Evolutionary conservation across 75 land plant species (phyloP).

Genomic region (Sequoiadendron giganteum): DNA sequence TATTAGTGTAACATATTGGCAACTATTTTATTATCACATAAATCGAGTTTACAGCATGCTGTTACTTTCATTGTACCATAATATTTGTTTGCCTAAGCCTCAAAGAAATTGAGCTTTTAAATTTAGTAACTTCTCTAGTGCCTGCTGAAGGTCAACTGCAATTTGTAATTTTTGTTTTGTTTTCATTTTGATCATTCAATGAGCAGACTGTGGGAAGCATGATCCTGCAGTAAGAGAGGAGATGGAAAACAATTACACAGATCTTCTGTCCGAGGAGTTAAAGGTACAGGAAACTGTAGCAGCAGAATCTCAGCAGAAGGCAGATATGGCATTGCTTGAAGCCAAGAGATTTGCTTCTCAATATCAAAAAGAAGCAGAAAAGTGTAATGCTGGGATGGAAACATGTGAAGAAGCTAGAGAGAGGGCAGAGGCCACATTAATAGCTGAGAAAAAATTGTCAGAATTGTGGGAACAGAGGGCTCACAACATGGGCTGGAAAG

Average conservation of each 20-base stretch:
- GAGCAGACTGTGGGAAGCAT: slow-evolving; percentile 68
- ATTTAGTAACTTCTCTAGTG: neutral
- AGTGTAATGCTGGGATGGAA: slow-evolving; percentile 85
- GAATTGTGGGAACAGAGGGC: slow-evolving; percentile 70
- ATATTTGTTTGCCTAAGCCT: neutral
- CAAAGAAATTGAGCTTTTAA: neutral
- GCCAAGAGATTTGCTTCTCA: slow-evolving; percentile 82
- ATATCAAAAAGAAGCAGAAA: slow-evolving; percentile 85
- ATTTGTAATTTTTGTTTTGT: neutral
- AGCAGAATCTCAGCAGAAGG: slow-evolving; percentile 50
- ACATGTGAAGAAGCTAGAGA: slow-evolving; percentile 90
- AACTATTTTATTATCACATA: neutral
- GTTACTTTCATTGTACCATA: neutral
- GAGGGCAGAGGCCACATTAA: slow-evolving; percentile 60
- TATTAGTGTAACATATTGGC: neutral
- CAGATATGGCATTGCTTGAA: slow-evolving; percentile 71
- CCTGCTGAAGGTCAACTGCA: neutral
- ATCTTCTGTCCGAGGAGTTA: slow-evolving; percentile 64
- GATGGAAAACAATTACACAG: slow-evolving; percentile 51
- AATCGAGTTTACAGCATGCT: neutral
- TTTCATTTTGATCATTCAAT: neutral
- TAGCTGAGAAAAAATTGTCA: slow-evolving; percentile 50
- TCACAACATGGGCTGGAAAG: slow-evolving; percentile 70
- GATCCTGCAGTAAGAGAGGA: slow-evolving; percentile 67
- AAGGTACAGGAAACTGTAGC: slow-evolving; percentile 63